Percentiles rank a stretch among this genome's conserved stretches.
Evolutionary conservation across 2,329 filamentous ascomycete genomes (phyloP).

Genomic region (Diplocarpon rosae): DNA sequence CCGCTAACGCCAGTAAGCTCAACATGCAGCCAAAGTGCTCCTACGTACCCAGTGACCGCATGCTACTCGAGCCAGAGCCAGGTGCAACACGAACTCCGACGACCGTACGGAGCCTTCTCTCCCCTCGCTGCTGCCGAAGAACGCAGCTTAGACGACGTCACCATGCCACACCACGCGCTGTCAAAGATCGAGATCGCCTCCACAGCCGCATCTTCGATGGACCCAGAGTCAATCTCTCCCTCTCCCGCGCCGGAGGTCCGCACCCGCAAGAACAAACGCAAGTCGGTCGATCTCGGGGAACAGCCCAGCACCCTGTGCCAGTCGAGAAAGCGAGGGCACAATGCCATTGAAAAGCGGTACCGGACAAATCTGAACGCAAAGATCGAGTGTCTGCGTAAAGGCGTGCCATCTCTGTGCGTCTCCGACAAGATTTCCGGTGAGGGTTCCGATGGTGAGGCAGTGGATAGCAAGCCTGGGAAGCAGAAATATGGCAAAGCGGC

Average conservation of each 20-base stretch:
- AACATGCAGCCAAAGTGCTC: not conserved
- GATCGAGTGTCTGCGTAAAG: conserved; percentile 11
- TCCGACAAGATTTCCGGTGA: not conserved
- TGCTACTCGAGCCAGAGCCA: not conserved
- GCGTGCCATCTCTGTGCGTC: conserved; percentile 7
- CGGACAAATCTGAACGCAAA: conserved; percentile 19
- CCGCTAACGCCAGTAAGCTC: not conserved
- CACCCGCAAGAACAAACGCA: conserved; percentile 11
- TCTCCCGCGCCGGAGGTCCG: conserved; percentile 3
- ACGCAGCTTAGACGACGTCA: conserved; percentile 7
- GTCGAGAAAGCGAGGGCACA: conserved; percentile 12
- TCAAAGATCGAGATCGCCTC: conserved; percentile 2
- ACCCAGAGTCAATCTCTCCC: conserved; percentile 3
- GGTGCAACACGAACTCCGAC: not conserved
- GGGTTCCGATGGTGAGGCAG: conserved; percentile 4
- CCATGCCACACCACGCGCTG: conserved; percentile 9
- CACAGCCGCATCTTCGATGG: not conserved
- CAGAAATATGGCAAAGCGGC: conserved; percentile 19
- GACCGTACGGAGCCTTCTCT: conserved; percentile 5
- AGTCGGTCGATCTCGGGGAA: conserved; percentile 5
- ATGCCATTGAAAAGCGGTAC: conserved; percentile 15
- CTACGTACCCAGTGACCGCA: not conserved
- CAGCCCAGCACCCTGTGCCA: conserved; percentile 5
- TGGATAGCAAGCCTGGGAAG: conserved; percentile 4
- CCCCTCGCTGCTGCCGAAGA: conserved; percentile 10